Conservation (phyloP, 2,329 filamentous ascomycete genomes). For the Cytospora mali region DNA sequence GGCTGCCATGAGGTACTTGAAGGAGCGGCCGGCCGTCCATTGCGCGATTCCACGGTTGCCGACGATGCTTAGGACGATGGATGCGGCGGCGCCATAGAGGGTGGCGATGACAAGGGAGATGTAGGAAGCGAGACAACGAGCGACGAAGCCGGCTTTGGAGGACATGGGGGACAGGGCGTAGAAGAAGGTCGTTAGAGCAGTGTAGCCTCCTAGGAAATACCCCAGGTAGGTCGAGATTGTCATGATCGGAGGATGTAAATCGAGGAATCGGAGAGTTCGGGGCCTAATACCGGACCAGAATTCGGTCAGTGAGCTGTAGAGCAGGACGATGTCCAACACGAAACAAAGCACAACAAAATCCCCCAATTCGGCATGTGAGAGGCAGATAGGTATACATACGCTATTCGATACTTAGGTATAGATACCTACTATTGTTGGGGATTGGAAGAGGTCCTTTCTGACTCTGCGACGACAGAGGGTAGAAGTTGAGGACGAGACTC, state of each 20-base stretch:
- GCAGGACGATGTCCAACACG: neutral
- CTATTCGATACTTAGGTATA: neutral
- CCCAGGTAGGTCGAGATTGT: conserved; percentile 42
- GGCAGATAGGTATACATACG: neutral
- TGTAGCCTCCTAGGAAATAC: conserved; percentile 56
- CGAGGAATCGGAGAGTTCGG: neutral
- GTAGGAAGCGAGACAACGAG: conserved; percentile 69
- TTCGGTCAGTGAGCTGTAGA: too few species aligned
- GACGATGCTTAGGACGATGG: conserved; percentile 68
- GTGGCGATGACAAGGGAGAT: conserved; percentile 63
- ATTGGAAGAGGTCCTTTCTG: neutral
- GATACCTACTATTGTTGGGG: neutral
- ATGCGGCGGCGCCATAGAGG: conserved; percentile 74
- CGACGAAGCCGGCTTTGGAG: conserved; percentile 66
- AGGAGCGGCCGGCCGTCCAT: conserved; percentile 79
- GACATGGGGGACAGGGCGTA: conserved; percentile 63
- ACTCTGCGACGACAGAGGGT: neutral
- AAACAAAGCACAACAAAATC: neutral
- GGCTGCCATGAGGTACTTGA: conserved; percentile 76
- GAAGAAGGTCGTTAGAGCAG: conserved; percentile 55
- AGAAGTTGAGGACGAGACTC: neutral
- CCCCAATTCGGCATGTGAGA: neutral
- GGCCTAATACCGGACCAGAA: neutral
- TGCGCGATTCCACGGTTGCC: conserved; percentile 79
- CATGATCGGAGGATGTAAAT: conserved; percentile 37